Percentiles rank a stretch among this genome's conserved stretches.
Conservation (phyloP, 2,329 filamentous ascomycete species). For the Epichloe sibirici region DNA sequence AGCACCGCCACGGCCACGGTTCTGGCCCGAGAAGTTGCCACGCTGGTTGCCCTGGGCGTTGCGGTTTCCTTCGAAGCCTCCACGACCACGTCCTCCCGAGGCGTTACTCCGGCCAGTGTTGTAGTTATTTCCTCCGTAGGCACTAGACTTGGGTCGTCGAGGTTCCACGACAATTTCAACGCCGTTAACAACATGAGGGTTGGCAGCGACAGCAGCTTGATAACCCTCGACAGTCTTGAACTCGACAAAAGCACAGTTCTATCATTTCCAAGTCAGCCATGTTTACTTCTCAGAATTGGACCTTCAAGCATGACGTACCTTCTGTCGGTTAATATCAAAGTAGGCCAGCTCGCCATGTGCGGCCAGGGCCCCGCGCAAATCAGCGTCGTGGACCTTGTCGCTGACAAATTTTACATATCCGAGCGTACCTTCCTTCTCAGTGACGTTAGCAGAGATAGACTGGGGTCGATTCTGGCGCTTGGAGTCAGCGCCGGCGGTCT, state of each 20-base stretch:
- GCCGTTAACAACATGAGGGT: conserved; percentile 73
- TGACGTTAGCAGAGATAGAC: conserved; percentile 43
- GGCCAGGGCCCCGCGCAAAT: conserved; percentile 58
- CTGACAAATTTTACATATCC: conserved; percentile 95
- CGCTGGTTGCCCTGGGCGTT: conserved; percentile 48
- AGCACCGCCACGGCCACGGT: conserved; percentile 53
- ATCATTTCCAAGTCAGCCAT: conserved; percentile 5
- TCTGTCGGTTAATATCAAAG: conserved; percentile 69
- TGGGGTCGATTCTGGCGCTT: conserved; percentile 73
- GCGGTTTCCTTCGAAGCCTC: conserved; percentile 48
- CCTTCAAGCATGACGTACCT: conserved; percentile 44
- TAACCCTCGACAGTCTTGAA: conserved; percentile 74
- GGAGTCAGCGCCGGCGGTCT: conserved; percentile 71
- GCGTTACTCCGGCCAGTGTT: conserved; percentile 47
- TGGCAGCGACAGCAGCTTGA: conserved; percentile 68
- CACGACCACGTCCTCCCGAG: conserved; percentile 49
- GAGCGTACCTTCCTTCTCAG: conserved; percentile 63
- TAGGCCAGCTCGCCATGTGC: conserved; percentile 60
- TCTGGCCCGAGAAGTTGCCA: conserved; percentile 56
- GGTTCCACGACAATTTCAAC: conserved; percentile 81
- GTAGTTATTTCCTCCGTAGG: conserved; percentile 59
- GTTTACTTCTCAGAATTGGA: not conserved
- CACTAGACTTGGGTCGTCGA: conserved; percentile 63
- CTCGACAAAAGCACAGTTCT: conserved; percentile 97
- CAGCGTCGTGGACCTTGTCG: conserved; percentile 67